These are phyloP conservation scores for Ananas comosus DNA, from an alignment of 176 grass and related monocot species.

Conservation along the genomic window DNA sequence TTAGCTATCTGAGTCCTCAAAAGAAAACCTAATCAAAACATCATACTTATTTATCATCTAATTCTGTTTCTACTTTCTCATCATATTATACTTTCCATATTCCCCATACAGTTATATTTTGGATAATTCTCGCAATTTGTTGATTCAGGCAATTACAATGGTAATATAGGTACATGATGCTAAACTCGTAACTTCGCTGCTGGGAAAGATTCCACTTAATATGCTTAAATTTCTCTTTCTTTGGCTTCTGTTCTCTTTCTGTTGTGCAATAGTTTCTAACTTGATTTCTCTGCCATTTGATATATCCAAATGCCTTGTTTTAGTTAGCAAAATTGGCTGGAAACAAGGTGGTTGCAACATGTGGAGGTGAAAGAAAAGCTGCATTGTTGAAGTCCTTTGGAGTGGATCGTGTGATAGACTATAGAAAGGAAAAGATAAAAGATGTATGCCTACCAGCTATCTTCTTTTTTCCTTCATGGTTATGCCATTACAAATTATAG, in stretches of 20 bases:
- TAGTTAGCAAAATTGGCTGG: conserved; percentile 91
- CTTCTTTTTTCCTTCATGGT: conserved; percentile 10
- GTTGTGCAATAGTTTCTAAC: neutral
- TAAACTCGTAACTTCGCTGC: neutral
- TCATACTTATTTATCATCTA: no score
- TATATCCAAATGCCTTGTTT: conserved; percentile 16
- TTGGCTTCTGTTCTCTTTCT: neutral
- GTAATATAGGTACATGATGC: neutral
- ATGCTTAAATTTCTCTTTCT: neutral
- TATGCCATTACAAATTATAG: neutral
- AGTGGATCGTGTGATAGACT: conserved; percentile 90
- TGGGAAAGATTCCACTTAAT: neutral
- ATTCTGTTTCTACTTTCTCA: no score
- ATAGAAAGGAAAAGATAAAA: conserved; percentile 75
- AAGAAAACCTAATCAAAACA: no score
- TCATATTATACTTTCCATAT: no score
- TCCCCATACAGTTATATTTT: no score
- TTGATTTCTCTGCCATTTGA: conserved; percentile 8
- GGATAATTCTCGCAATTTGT: neutral
- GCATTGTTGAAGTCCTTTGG: conserved; percentile 76
- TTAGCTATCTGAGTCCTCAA: no score
- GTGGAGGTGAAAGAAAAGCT: conserved; percentile 87
- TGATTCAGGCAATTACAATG: neutral
- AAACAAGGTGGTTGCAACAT: conserved; percentile 99
- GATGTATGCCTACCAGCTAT: conserved; percentile 41